Base-by-base conservation (phyloP, 495 filamentous ascomycete genomes). In the Aspergillus affinis region DNA sequence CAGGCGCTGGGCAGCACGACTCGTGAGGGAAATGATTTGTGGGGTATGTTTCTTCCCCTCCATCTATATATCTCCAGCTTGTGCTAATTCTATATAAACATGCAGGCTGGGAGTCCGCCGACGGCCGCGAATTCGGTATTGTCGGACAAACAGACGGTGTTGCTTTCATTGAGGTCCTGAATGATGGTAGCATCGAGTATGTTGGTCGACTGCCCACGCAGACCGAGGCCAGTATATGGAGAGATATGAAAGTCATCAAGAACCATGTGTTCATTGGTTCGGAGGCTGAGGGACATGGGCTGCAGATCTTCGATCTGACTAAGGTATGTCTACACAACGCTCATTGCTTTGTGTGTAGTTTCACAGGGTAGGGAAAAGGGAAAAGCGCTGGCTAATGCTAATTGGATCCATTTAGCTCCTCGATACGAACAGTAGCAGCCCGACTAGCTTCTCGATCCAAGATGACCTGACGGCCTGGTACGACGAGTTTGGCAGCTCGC, bases 291-390 rank as follows among this genome's bases (percentile, higher is more conserved):
- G 63, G 59, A 0, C 63, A 65, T 30, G 63, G 63, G n/a, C 48
- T 65, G 51, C 63, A 62, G 53, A 55, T 65, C 13, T 65, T 65
- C 44, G 63, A 65, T 36, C 54, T 65, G 56, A 62, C 59, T 30
- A 65, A 61, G 63, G 63, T 65, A 30, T n/a, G 10, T 30, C 23
- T 18, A 12, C 20, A 27, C 26, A 10, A 18, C 2, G 50, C 10
- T 32, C 7, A 41, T 41, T n/a, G 18, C 23, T 46, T 45, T 30
- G 12, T 6, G 23, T 41, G 26, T 2, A n/a, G n/a, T n/a, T 0
- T 7, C n/a, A 53, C 3, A 41, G 20, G 0, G 6, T n/a, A 56
- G 19, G 3, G 23, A 4, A 26, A 26, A 26, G 23, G n/a, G n/a
- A 21, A 9, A 13, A n/a, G 21, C 1, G 8, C 17, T 49, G n/a